Evolutionary conservation across 2,329 filamentous ascomycete genomes (phyloP).

Genomic region (Ceratocystis cubensis): DNA sequence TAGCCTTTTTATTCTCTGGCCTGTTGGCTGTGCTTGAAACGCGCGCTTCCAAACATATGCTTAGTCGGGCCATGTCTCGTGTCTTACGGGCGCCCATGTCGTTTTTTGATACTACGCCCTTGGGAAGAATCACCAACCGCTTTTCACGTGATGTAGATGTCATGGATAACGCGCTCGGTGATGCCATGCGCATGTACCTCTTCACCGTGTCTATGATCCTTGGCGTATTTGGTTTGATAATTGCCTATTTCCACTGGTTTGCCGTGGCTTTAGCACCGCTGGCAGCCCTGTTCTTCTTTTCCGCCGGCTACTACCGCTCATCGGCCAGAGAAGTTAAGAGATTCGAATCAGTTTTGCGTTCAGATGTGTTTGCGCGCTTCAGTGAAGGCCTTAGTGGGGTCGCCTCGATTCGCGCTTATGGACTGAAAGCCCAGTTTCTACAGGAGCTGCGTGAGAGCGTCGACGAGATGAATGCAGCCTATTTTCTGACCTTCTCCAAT

Average conservation of each 20-base stretch:
- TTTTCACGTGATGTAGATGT: conserved; percentile 93
- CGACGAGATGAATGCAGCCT: conserved; percentile 86
- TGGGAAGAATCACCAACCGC: conserved; percentile 89
- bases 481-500: conserved; percentile 90
- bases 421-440: conserved; percentile 63
- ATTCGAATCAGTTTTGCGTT: conserved; percentile 80
- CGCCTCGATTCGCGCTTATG: conserved; percentile 80
- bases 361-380: conserved; percentile 80
- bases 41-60: conserved; percentile 66
- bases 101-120: conserved; percentile 93
- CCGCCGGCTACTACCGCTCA: conserved; percentile 75
- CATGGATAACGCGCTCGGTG: conserved; percentile 86
- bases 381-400: conserved; percentile 75
- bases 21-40: conserved; percentile 69
- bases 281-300: conserved; percentile 64
- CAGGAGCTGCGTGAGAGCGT: conserved; percentile 57
- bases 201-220: conserved; percentile 71
- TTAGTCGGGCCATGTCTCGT: conserved; percentile 64
- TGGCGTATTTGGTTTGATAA: conserved; percentile 77
- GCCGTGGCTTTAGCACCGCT: conserved; percentile 50
- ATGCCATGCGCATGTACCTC: conserved; percentile 86
- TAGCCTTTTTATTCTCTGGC: conserved; percentile 73
- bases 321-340: conserved; percentile 92
- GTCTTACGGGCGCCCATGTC: conserved; percentile 67
- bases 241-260: conserved; percentile 91